phyloP scores from a whole-genome alignment of 768 basidiomycete genomes.

The Pleurotus salmoneostramineus region DNA sequence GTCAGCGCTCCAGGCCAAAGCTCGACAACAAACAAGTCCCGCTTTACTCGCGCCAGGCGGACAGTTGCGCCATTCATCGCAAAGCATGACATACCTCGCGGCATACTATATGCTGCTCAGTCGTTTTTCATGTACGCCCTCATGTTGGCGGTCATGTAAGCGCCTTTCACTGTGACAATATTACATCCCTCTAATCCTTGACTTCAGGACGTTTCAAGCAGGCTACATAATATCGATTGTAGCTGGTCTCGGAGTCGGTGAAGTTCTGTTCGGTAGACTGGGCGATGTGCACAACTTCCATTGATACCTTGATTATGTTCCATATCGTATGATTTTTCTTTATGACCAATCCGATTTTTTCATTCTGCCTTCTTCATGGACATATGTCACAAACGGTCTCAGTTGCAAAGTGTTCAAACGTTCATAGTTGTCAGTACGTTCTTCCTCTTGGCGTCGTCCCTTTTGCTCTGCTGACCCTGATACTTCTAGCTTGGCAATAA shows the following conservation, averaged over 20 bases:
- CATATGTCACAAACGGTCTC: not conserved
- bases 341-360: too few relatives aligned
- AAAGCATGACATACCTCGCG: constrained; percentile 68
- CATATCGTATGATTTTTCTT: not conserved
- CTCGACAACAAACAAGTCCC: not conserved
- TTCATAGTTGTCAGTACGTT: too few relatives aligned
- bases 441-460: not conserved
- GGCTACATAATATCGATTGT: constrained; percentile 74
- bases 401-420: too few relatives aligned
- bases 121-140: constrained; percentile 60
- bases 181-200: not conserved
- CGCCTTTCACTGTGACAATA: not conserved
- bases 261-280: constrained; percentile 64
- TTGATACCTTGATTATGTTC: not conserved
- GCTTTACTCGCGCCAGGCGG: constrained; percentile 19
- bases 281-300: constrained; percentile 17
- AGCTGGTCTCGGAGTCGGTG: constrained; percentile 69
- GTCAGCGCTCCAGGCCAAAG: not conserved
- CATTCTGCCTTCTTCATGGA: too few relatives aligned
- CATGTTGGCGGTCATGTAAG: constrained; percentile 83
- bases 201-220: constrained; percentile 75
- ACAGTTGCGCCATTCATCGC: constrained; percentile 60
- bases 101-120: constrained; percentile 60
- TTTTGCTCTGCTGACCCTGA: not conserved
- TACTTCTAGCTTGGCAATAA: not conserved